Evolutionary conservation across 768 basidiomycete species (phyloP).

Genomic region (Tulasnella sp.): DNA sequence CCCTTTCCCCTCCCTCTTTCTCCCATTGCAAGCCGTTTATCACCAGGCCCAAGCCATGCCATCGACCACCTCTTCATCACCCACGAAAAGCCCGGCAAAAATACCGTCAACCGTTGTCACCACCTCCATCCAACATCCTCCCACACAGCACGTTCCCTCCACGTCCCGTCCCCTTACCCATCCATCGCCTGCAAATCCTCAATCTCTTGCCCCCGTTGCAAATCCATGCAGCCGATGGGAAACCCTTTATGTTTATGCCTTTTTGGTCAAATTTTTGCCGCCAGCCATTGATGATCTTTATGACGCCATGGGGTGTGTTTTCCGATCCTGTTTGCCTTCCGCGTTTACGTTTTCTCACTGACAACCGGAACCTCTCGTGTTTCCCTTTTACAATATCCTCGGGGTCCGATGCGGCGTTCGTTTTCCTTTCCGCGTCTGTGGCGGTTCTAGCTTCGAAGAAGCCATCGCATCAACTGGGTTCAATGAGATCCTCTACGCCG

Average conservation of each 20-base stretch:
- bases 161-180: background rate
- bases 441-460: constrained; percentile 56
- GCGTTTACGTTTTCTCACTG: background rate
- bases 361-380: background rate
- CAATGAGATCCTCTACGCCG: constrained; percentile 60
- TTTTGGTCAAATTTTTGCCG: constrained; percentile 66
- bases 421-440: constrained; percentile 14
- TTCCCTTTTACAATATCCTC: constrained; percentile 5
- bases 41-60: background rate
- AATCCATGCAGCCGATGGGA: constrained; percentile 75
- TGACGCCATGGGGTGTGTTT: constrained; percentile 73
- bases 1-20: constrained; percentile 1
- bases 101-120: constrained; percentile 5
- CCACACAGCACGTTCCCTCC: constrained; percentile 10
- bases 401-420: background rate
- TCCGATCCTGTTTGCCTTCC: constrained; percentile 17
- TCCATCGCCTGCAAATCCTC: constrained; percentile 3
- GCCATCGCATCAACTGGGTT: constrained; percentile 55
- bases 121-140: constrained; percentile 9
- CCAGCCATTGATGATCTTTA: constrained; percentile 74
- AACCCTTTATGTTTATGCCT: constrained; percentile 74
- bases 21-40: background rate
- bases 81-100: constrained; percentile 5
- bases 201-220: background rate
- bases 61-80: background rate